Evolutionary conservation across 495 filamentous ascomycete species (phyloP).

Genomic region (Talaromyces stipitatus): DNA sequence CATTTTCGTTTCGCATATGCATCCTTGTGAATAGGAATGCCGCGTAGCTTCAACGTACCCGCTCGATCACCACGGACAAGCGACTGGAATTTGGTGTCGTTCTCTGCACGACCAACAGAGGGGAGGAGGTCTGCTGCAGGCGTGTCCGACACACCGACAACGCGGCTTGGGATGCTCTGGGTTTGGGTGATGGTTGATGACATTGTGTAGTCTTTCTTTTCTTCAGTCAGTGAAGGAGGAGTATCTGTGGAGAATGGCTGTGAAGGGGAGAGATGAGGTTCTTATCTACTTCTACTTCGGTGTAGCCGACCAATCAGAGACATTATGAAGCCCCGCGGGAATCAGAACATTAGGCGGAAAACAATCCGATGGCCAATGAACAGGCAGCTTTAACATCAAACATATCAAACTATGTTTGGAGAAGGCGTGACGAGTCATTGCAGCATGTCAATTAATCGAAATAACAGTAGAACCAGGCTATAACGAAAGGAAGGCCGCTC

Average conservation of each 20-base stretch:
- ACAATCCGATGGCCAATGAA: background rate
- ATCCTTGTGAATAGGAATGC: slow-evolving; percentile 52
- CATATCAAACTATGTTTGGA: background rate
- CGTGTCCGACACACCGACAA: background rate
- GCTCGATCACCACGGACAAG: slow-evolving; percentile 31
- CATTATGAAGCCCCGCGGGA: background rate
- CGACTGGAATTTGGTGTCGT: slow-evolving; percentile 28
- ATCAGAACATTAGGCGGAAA: background rate
- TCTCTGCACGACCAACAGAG: slow-evolving; percentile 11
- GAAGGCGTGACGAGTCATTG: too few species aligned
- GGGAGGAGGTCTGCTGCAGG: background rate
- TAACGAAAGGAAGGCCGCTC: too few species aligned
- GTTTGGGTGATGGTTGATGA: background rate
- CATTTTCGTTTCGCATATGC: slow-evolving; percentile 55
- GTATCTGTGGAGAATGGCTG: background rate
- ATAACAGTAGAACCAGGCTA: too few species aligned
- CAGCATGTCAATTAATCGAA: too few species aligned
- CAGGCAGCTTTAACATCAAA: background rate
- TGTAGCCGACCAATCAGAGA: background rate
- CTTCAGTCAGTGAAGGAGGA: background rate
- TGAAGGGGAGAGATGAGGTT: background rate
- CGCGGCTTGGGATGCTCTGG: background rate
- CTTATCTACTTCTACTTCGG: background rate
- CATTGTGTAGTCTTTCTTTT: background rate
- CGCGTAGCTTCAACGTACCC: slow-evolving; percentile 39